Evolutionary conservation across 805 yeast species (phyloP), one percentile per base, ranked within the genome.

Genomic region (Wickerhamiella kazuoi): DNA sequence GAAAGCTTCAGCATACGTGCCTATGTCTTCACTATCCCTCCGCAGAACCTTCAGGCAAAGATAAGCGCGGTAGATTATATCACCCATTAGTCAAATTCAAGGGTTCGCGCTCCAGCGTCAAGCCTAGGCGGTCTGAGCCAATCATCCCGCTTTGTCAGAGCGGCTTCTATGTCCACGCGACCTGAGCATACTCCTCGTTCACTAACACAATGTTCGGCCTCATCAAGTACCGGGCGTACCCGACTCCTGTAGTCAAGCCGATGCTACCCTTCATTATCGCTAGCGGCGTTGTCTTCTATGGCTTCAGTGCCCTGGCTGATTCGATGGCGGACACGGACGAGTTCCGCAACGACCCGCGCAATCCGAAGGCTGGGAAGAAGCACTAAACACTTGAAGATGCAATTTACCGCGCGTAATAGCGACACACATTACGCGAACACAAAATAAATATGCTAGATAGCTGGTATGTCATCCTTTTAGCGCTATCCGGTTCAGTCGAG

Each of bases 301-400:
- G 75, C 50, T 67, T 81, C 54, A 69, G 72, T 61, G 74, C 76
- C 66, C 77, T 73, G 39, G 75, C 83, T 46, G 62, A 60, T 45
- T 77, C 78, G 46, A 70, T 81, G 52, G 67, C 74, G 62, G 68
- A 75, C 69, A 68, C 59, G 44, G 71, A 69, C 46, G 93, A 81
- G 65, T 83, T 76, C 69, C 74, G 76, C 65, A 82, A 83, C 63
- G 94, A 83, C 66, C 94, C 95, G 68, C 80, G 94, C 72, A 83
- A 83, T 70, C 95, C 95, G 60, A 67, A 68, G 48, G 64, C 63
- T 51, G 74, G 73, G 55, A 74, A 65, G 53, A 23, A 38, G 34
- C 45, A 44, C 40, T 44, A 42, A 38, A 24, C 38, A n/a, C n/a
- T n/a, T n/a, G n/a, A n/a, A n/a, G n/a, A n/a, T n/a, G n/a, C n/a